phyloP scores from a whole-genome alignment of 2,329 filamentous ascomycete genomes.

The Polytolypa hystricis region DNA sequence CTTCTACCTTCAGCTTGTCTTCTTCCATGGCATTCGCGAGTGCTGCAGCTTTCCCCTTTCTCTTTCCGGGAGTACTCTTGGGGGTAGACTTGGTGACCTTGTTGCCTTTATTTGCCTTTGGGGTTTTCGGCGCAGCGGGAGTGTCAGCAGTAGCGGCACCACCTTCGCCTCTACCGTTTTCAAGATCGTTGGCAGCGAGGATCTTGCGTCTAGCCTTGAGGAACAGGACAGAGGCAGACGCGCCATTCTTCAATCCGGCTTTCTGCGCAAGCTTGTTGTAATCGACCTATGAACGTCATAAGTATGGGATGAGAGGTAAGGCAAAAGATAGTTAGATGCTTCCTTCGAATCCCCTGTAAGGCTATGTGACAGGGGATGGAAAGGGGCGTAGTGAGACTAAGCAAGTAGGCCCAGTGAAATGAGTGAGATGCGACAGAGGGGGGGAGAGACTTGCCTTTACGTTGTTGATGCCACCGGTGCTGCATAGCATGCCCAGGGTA shows the following conservation, averaged over 20 bases:
- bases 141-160: conserved; percentile 1
- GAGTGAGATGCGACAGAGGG: background rate
- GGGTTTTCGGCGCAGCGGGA: conserved; percentile 1
- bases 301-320: background rate
- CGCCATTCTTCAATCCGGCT: conserved; percentile 26
- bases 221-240: conserved; percentile 26
- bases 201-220: conserved; percentile 29
- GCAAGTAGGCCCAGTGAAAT: too few species aligned
- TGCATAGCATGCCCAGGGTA: conserved; percentile 10
- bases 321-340: too few species aligned
- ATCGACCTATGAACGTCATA: conserved; percentile 24
- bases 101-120: conserved; percentile 7
- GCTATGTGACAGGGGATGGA: too few species aligned
- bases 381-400: too few species aligned
- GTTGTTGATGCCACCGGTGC: conserved; percentile 9
- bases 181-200: conserved; percentile 5
- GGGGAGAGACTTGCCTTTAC: conserved; percentile 12
- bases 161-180: conserved; percentile 1
- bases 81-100: conserved; percentile 11
- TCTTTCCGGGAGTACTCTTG: conserved; percentile 8
- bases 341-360: too few species aligned
- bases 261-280: conserved; percentile 26
- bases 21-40: background rate
- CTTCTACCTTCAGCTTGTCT: too few species aligned
- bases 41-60: conserved; percentile 4